Conservation (phyloP, 257 asterid genomes). For the Solanum dulcamara region DNA sequence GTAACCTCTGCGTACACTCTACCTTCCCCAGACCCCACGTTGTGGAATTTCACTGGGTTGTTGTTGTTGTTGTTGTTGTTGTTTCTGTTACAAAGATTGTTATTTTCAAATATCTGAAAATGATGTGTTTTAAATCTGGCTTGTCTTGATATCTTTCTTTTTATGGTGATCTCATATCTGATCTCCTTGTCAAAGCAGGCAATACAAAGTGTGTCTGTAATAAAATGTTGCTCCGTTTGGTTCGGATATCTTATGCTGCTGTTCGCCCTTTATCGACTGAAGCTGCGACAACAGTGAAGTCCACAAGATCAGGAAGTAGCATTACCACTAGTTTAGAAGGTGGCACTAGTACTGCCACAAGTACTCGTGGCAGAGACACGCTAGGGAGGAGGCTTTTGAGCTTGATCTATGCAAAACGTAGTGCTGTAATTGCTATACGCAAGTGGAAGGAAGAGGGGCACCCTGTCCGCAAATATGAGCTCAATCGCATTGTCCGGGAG, state of each 20-base stretch:
- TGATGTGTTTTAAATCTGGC: neutral
- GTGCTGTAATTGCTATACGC: conserved; percentile 62
- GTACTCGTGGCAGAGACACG: conserved; percentile 40
- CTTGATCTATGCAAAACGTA: conserved; percentile 58
- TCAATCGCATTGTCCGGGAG: conserved; percentile 80
- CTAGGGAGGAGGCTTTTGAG: conserved; percentile 62
- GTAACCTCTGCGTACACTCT: too few relatives aligned
- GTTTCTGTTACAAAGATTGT: neutral
- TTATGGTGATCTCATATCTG: neutral
- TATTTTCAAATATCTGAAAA: neutral
- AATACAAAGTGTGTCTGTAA: neutral
- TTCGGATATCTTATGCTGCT: conserved; percentile 50
- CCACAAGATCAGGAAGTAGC: neutral
- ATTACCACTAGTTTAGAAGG: conserved; percentile 3
- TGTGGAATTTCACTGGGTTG: too few relatives aligned
- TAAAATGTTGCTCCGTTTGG: conserved; percentile 32
- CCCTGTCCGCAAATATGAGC: conserved; percentile 59
- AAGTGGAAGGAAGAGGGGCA: conserved; percentile 90
- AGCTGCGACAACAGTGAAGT: conserved; percentile 21
- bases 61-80: too few relatives aligned
- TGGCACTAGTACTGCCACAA: neutral
- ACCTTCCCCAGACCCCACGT: too few relatives aligned
- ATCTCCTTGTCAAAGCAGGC: neutral
- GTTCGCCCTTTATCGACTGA: conserved; percentile 45
- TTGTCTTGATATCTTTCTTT: neutral